phyloP scores from a whole-genome alignment of 768 basidiomycete genomes.

The Ramaria rubella region DNA sequence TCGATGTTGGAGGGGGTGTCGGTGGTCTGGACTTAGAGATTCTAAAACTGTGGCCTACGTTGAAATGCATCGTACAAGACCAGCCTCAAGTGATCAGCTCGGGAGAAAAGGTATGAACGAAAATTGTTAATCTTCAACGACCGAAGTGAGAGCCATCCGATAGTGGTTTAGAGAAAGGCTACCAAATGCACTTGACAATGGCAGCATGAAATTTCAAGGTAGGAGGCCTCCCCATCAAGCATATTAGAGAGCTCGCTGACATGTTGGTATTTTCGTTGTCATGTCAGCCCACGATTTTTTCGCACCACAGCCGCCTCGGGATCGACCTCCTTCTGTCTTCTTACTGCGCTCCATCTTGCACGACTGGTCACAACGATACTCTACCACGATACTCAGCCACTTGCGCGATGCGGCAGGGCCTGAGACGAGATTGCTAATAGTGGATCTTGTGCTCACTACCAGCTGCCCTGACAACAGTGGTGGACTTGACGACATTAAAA shows the following conservation, averaged over 20 bases:
- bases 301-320: constrained; percentile 16
- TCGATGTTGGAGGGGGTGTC: constrained; percentile 16
- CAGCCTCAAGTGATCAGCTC: constrained; percentile 20
- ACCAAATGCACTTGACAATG: background rate
- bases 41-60: constrained; percentile 14
- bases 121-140: background rate
- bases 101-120: constrained; percentile 15
- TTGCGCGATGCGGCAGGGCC: constrained; percentile 17
- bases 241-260: too few relatives aligned
- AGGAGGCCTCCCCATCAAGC: too few relatives aligned
- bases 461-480: constrained; percentile 16
- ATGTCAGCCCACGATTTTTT: constrained; percentile 15
- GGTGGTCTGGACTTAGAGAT: constrained; percentile 21
- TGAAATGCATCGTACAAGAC: constrained; percentile 27
- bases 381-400: constrained; percentile 15
- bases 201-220: background rate
- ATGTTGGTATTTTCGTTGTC: background rate
- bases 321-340: constrained; percentile 17
- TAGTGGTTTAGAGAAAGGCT: background rate
- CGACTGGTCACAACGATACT: constrained; percentile 19
- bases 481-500: too few relatives aligned
- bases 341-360: constrained; percentile 20
- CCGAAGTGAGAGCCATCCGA: background rate
- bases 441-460: constrained; percentile 18
- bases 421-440: constrained; percentile 22